Conservation (phyloP, 305 asterid species). For the Fraxinus baroniana region DNA sequence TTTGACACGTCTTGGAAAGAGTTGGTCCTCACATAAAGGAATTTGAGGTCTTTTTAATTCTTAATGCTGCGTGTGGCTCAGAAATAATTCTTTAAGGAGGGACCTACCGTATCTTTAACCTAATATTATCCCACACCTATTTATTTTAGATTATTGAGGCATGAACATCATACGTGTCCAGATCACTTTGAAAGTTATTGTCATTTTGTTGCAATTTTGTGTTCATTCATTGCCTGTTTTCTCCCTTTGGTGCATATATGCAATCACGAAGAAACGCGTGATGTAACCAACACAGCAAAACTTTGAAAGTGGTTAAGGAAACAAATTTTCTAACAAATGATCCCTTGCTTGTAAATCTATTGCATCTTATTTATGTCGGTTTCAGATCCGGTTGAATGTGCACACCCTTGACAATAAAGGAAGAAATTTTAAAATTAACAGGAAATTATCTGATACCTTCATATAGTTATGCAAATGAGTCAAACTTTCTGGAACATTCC, state of each 20-base stretch:
- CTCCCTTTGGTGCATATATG: neutral
- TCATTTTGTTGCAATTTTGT: neutral
- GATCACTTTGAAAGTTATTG: neutral
- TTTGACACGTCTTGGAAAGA: neutral
- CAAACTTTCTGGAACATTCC: slow-evolving; percentile 69
- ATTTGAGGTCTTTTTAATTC: neutral
- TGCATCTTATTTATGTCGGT: neutral
- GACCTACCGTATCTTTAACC: neutral
- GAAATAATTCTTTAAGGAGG: neutral
- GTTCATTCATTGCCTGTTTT: neutral
- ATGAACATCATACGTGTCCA: neutral
- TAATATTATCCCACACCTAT: neutral
- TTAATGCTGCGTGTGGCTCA: neutral
- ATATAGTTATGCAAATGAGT: slow-evolving; percentile 52
- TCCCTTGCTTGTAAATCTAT: neutral
- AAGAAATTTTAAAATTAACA: neutral
- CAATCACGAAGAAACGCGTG: neutral
- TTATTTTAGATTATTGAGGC: neutral
- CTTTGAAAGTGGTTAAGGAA: neutral
- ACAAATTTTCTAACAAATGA: neutral
- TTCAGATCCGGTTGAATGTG: neutral
- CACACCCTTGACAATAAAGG: neutral
- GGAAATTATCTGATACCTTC: slow-evolving; percentile 40
- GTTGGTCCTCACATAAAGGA: neutral
- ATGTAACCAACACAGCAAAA: neutral